These are phyloP conservation scores for Pseudozyma tsukubaensis DNA, from an alignment of 1,284 basidiomycete species.

Conservation along the genomic window DNA sequence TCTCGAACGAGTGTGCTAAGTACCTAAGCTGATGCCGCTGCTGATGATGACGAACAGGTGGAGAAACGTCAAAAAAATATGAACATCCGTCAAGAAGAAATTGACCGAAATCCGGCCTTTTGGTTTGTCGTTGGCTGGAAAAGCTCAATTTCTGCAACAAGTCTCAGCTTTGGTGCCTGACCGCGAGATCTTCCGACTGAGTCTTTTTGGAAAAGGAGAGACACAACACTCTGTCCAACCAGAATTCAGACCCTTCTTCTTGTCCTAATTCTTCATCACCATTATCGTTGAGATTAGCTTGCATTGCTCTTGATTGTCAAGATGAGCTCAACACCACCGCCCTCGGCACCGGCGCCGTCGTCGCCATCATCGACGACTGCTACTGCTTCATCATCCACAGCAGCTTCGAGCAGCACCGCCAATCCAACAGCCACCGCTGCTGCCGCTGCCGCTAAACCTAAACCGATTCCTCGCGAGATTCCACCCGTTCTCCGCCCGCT, in stretches of 20 bases:
- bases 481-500: conserved; percentile 67
- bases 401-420: conserved; percentile 16
- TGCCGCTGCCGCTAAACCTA: conserved; percentile 22
- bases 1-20: neutral
- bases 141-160: neutral
- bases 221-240: too few species aligned
- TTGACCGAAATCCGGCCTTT: too few species aligned
- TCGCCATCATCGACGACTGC: conserved; percentile 6
- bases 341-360: conserved; percentile 10
- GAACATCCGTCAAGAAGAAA: too few species aligned
- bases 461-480: conserved; percentile 46
- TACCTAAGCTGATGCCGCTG: too few species aligned
- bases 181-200: conserved; percentile 15
- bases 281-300: neutral
- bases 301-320: neutral
- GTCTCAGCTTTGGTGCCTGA: neutral
- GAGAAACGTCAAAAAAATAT: too few species aligned
- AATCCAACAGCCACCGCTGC: conserved; percentile 3
- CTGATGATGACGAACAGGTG: too few species aligned
- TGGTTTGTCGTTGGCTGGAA: neutral
- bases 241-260: neutral
- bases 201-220: too few species aligned
- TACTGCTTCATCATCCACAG: conserved; percentile 7
- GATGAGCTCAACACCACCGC: conserved; percentile 29
- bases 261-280: conserved; percentile 11